phyloP scores from a whole-genome alignment of 345 rosid species.

The Leavenworthia alabamica region DNA sequence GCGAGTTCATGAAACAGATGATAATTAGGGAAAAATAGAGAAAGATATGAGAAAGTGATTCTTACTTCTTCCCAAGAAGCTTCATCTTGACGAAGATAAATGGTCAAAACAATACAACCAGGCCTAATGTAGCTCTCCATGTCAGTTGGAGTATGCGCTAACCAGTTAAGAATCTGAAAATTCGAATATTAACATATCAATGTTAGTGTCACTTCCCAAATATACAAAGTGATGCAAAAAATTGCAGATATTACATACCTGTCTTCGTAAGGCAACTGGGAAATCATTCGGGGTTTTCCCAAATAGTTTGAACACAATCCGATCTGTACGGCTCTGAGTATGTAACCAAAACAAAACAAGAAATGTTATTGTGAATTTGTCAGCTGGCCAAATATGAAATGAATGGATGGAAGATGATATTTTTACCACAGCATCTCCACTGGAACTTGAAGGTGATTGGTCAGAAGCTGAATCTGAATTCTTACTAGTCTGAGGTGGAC shows the following conservation, averaged over 20 bases:
- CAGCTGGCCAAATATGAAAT: background rate
- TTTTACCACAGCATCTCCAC: conserved; percentile 75
- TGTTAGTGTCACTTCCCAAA: conserved; percentile 9
- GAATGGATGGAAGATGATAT: background rate
- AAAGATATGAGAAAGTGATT: background rate
- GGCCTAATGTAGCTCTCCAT: too few species aligned
- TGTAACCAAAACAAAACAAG: background rate
- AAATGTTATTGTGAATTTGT: conserved; percentile 5
- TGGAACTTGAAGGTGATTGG: conserved; percentile 91
- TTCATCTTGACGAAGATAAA: conserved; percentile 80
- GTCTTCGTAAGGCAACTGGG: conserved; percentile 70
- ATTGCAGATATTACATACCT: conserved; percentile 40
- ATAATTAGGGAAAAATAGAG: background rate
- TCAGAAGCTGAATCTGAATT: conserved; percentile 94
- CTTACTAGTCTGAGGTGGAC: conserved; percentile 92
- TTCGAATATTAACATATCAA: conserved; percentile 8
- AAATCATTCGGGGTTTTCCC: conserved; percentile 91
- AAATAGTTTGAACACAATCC: conserved; percentile 84
- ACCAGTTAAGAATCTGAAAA: conserved; percentile 86
- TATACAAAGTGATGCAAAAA: background rate
- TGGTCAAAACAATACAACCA: conserved; percentile 70
- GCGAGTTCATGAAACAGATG: conserved; percentile 20
- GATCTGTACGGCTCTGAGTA: conserved; percentile 79
- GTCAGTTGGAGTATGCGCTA: conserved; percentile 87
- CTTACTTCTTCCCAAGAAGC: conserved; percentile 88